Conservation (phyloP, 2,329 filamentous ascomycete genomes). For the Graphilbum ipis-grandicollis region DNA sequence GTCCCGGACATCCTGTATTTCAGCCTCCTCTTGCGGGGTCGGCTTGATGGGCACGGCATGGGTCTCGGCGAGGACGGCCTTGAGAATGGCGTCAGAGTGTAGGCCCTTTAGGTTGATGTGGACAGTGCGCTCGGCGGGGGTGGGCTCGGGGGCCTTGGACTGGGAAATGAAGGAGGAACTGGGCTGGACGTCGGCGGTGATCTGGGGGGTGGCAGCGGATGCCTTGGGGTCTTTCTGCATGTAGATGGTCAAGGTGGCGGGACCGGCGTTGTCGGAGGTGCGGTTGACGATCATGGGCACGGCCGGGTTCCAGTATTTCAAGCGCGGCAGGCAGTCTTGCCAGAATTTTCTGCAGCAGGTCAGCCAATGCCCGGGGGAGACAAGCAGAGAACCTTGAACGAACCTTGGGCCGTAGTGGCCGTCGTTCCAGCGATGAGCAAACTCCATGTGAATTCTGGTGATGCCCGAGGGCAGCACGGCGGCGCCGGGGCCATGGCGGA, state of each 20-base stretch:
- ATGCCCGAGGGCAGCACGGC: conserved; percentile 63
- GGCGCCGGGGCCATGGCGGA: conserved; percentile 71
- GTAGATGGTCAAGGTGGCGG: conserved; percentile 49
- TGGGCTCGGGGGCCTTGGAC: conserved; percentile 30
- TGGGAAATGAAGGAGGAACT: conserved; percentile 28
- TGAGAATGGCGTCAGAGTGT: conserved; percentile 43
- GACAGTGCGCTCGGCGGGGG: conserved; percentile 29
- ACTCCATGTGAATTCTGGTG: conserved; percentile 58
- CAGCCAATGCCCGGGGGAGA: not conserved
- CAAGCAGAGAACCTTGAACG: not conserved
- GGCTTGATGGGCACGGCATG: conserved; percentile 38
- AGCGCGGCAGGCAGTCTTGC: conserved; percentile 59
- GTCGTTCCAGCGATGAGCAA: conserved; percentile 40
- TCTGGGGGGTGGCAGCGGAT: conserved; percentile 3
- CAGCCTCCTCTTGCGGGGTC: conserved; percentile 46
- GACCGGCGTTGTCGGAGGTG: conserved; percentile 33
- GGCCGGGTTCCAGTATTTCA: conserved; percentile 89
- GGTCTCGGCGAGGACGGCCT: conserved; percentile 43
- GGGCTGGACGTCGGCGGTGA: conserved; percentile 19
- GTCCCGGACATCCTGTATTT: conserved; percentile 38
- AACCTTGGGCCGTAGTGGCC: conserved; percentile 63
- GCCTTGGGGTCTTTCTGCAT: conserved; percentile 19
- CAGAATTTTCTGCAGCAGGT: conserved; percentile 60
- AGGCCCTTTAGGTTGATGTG: conserved; percentile 47
- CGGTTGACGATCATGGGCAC: conserved; percentile 71